These are phyloP conservation scores for Tolypocladium endophyticum DNA, from an alignment of 2,329 filamentous ascomycete genomes.

Conservation along the genomic window DNA sequence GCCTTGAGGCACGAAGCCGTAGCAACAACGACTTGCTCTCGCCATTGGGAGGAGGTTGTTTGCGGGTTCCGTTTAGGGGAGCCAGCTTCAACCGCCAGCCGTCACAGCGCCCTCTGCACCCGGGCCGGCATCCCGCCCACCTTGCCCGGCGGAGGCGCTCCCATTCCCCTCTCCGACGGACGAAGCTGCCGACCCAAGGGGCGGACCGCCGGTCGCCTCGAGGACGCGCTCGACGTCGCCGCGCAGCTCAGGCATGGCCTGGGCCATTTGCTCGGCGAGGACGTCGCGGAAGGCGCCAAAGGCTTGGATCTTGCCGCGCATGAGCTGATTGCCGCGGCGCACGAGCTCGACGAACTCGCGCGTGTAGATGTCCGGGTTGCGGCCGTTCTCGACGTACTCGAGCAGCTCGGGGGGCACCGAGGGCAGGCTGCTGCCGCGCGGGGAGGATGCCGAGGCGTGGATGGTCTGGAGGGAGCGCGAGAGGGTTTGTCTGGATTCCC, in stretches of 20 bases:
- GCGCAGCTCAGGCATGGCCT: conserved; percentile 48
- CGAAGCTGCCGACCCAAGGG: background rate
- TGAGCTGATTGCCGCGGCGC: conserved; percentile 53
- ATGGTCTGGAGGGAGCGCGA: conserved; percentile 26
- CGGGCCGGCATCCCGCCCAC: background rate
- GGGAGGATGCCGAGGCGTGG: conserved; percentile 28
- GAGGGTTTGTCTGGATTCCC: conserved; percentile 23
- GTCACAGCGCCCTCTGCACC: background rate
- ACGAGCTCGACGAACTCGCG: conserved; percentile 63
- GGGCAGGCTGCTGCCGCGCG: conserved; percentile 28
- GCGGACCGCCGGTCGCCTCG: conserved; percentile 29
- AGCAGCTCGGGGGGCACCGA: conserved; percentile 51
- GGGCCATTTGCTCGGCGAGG: conserved; percentile 46
- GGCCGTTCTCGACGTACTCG: conserved; percentile 59
- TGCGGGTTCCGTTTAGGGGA: background rate
- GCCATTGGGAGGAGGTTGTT: background rate
- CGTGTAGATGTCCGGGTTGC: conserved; percentile 66
- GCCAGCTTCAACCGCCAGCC: background rate
- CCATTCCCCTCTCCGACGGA: background rate
- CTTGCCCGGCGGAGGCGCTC: background rate
- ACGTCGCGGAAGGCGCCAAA: conserved; percentile 52
- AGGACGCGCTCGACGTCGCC: conserved; percentile 42
- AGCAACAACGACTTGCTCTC: background rate
- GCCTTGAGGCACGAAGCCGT: background rate
- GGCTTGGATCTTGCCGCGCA: conserved; percentile 53